Evolutionary conservation across 2,329 filamentous ascomycete genomes (phyloP).

Genomic region (Thielaviopsis populi): DNA sequence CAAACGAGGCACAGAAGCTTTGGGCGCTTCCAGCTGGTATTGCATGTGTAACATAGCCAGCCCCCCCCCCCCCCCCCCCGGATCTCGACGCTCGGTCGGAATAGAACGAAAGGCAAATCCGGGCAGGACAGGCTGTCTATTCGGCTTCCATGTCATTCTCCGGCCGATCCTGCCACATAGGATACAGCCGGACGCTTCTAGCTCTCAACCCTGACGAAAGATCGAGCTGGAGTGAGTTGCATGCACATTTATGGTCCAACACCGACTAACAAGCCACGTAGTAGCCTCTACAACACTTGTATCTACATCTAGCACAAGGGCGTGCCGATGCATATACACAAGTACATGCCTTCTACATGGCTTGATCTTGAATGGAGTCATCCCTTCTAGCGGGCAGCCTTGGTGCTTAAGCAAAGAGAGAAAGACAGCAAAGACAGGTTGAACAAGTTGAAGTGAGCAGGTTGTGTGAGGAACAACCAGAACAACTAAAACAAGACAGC

Average conservation of each 20-base stretch:
- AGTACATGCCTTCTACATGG: no score
- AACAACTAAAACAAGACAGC: neutral
- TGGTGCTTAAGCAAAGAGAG: neutral
- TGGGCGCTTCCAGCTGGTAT: neutral
- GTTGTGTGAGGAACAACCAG: neutral
- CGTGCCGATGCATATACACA: no score
- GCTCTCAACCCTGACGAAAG: no score
- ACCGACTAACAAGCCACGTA: no score
- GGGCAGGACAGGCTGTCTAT: neutral
- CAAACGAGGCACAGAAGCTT: neutral
- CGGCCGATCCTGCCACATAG: neutral
- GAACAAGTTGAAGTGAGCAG: neutral
- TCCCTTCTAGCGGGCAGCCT: neutral
- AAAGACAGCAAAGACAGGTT: neutral
- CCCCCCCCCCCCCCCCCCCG: no score
- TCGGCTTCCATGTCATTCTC: neutral
- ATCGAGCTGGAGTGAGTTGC: no score
- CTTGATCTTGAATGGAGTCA: no score
- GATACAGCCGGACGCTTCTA: no score
- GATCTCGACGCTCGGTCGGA: neutral
- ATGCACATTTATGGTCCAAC: no score
- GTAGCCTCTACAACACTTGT: no score
- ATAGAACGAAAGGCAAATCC: neutral
- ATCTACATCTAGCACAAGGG: no score
- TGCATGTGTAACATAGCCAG: neutral